These are phyloP conservation scores for Mycena olivaceomarginata DNA, from an alignment of 768 basidiomycete genomes.

Conservation along the genomic window DNA sequence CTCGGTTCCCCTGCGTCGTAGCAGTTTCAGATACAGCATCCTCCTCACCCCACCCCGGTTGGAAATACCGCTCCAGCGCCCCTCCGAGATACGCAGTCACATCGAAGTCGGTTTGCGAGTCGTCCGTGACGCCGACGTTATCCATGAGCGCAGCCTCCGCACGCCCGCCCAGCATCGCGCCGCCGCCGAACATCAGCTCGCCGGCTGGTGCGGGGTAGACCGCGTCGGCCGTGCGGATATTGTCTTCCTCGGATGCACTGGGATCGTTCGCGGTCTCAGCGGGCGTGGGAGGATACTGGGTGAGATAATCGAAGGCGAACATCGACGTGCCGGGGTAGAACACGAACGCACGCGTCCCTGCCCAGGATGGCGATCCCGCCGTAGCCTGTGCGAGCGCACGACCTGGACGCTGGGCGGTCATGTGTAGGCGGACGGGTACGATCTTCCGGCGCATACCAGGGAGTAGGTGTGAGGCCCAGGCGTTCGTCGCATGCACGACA, in stretches of 20 bases:
- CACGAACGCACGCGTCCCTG: slow-evolving; percentile 74
- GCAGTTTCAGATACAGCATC: neutral
- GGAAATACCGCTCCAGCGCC: slow-evolving; percentile 74
- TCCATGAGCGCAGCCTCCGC: slow-evolving; percentile 47
- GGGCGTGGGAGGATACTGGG: slow-evolving; percentile 66
- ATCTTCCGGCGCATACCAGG: slow-evolving; percentile 77
- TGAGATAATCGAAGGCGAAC: slow-evolving; percentile 80
- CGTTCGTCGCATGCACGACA: slow-evolving; percentile 92
- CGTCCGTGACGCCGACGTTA: slow-evolving; percentile 56
- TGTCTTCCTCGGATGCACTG: neutral
- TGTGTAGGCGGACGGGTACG: slow-evolving; percentile 74
- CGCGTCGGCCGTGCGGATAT: neutral
- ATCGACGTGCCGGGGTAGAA: slow-evolving; percentile 67
- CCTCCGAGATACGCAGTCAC: slow-evolving; percentile 67
- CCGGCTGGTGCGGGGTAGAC: slow-evolving; percentile 54
- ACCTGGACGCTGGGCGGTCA: slow-evolving; percentile 81
- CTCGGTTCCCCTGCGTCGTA: slow-evolving; percentile 38
- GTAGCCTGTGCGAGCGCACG: slow-evolving; percentile 48
- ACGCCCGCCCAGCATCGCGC: slow-evolving; percentile 55
- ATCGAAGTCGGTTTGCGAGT: slow-evolving; percentile 53
- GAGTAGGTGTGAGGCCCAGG: slow-evolving; percentile 85
- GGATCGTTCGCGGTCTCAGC: no score
- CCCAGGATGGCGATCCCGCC: slow-evolving; percentile 47
- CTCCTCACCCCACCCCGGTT: slow-evolving; percentile 62
- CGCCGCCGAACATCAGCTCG: slow-evolving; percentile 83